Base-by-base conservation (phyloP, 1,284 basidiomycete species). In the Malassezia psittaci region DNA sequence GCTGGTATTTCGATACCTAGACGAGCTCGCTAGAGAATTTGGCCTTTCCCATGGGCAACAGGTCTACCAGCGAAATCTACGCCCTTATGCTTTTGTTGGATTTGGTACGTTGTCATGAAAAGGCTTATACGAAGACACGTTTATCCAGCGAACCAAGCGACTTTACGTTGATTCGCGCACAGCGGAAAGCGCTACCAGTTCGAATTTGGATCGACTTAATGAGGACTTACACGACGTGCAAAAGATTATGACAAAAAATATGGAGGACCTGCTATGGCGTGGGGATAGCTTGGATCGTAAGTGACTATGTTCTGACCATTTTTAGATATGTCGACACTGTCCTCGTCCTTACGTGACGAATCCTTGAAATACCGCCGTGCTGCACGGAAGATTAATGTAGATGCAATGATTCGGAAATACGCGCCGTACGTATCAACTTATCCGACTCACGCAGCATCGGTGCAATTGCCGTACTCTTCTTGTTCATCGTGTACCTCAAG, bases 211-310 rank as follows among this genome's bases (percentile, higher is more conserved):
- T 75, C 85, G 82, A 75, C 80, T 99, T 46, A 96, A 96, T 73
- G 90, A 91, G 71, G 93, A 98, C 66, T 78, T 99, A 50, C 89
- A 93, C 72, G 93, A 98, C 69, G 93, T 99, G 55, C 96, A 93
- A 47, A 80, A 88, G 65, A 96, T 99, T 77, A 98, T 98, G 94
- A 96, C 93, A n/a, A 99, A 98, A 79, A 98, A 98, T 75, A 99
- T 99, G 93, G 94, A 98, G 76, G 94, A 98, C 77, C 78, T 99
- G 54, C 78, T 99, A 37, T 96, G 91, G 93, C 81, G 93, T 75
- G 93, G 93, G 19, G 93, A 98, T 75, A 91, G 88, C 38, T 80
- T 98, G 59, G 93, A 96, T 75, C 82, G 91, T 65, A 48, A 59
- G 64, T 64, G 13, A 8, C 16, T 21, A 16, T n/a, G 39, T 10